Percentiles rank a stretch among this genome's conserved stretches.
phyloP scores from a whole-genome alignment of 345 rosid genomes.

The Eucalyptus curtisii region DNA sequence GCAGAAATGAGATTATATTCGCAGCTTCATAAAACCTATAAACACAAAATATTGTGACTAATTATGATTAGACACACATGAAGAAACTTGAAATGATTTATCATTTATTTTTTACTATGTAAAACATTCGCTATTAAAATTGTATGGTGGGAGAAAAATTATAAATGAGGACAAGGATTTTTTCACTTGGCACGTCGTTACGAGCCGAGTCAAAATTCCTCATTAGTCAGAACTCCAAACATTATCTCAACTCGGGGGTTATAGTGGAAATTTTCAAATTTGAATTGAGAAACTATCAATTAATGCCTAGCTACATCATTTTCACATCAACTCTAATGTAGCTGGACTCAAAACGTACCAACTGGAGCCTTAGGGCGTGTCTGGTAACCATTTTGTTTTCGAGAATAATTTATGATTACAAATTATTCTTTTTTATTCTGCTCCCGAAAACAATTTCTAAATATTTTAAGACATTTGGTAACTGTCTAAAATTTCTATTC shows the following conservation, averaged over 20 bases:
- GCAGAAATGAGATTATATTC: not conserved
- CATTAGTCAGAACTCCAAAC: not conserved
- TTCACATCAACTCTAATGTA: not conserved
- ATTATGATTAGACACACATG: not conserved
- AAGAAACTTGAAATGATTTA: not conserved
- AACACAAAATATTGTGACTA: not conserved
- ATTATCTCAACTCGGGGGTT: not conserved
- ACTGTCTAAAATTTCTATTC: too few relatives aligned
- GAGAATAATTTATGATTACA: fast-evolving
- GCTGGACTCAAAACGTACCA: not conserved
- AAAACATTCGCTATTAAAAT: not conserved
- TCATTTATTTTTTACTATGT: not conserved
- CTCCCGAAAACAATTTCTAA: too few relatives aligned
- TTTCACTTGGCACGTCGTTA: not conserved
- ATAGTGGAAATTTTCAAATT: not conserved
- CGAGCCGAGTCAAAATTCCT: not conserved
- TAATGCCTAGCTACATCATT: not conserved
- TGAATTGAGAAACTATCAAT: not conserved
- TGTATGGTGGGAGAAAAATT: too few relatives aligned
- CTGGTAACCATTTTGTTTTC: fast-evolving
- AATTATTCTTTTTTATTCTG: too few relatives aligned
- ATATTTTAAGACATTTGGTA: too few relatives aligned
- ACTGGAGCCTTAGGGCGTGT: fast-evolving
- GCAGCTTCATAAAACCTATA: not conserved
- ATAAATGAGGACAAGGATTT: not conserved